A percentile compares a stretch with the other conserved stretches of the same genome.
Conservation (phyloP, 768 basidiomycete genomes). For the Pleurotus djamor region DNA sequence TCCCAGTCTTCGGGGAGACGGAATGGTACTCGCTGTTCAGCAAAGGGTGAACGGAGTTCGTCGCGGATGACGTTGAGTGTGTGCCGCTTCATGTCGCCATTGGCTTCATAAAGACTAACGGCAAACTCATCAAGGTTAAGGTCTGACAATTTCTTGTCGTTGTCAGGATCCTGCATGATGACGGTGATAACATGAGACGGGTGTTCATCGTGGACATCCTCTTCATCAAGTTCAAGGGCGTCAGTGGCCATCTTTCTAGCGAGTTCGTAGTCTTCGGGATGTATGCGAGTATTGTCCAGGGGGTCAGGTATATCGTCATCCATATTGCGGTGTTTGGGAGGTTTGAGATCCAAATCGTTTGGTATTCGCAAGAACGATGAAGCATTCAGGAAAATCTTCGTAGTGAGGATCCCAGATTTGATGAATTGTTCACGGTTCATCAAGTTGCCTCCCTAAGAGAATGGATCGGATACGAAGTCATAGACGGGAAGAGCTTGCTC, state of each 20-base stretch:
- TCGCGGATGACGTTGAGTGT: constrained; percentile 86
- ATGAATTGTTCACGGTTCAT: constrained; percentile 89
- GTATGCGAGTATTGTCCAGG: constrained; percentile 92
- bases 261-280: constrained; percentile 96
- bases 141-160: constrained; percentile 79
- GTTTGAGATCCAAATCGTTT: constrained; percentile 65
- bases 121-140: constrained; percentile 97
- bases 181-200: constrained; percentile 86
- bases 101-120: constrained; percentile 81
- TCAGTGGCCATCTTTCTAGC: constrained; percentile 99
- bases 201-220: constrained; percentile 90
- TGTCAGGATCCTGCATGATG: constrained; percentile 83
- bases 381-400: constrained; percentile 89
- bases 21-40: constrained; percentile 72
- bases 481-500: constrained; percentile 20
- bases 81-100: constrained; percentile 84
- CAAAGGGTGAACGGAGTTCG: constrained; percentile 80
- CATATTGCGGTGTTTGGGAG: constrained; percentile 62
- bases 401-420: constrained; percentile 74
- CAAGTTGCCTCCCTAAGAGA: constrained; percentile 76
- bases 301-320: constrained; percentile 81
- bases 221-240: constrained; percentile 95
- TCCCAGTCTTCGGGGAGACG: constrained; percentile 68
- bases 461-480: constrained; percentile 7
- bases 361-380: constrained; percentile 89